Conservation (phyloP, 192 early-diverging fungal species). For the Mortierella alpina region DNA sequence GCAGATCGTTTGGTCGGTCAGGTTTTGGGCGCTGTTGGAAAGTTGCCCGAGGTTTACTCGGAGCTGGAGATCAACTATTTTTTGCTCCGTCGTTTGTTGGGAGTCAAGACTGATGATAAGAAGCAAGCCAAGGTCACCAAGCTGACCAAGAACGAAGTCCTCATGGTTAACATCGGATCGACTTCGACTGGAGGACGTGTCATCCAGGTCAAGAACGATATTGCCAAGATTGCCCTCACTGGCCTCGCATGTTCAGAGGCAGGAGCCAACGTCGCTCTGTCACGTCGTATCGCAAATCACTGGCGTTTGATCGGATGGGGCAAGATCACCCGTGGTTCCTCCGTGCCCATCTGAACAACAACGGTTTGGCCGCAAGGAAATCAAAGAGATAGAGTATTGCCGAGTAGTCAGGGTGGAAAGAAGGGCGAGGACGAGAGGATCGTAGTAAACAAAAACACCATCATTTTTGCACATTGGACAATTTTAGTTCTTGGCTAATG, state of each 20-base stretch:
- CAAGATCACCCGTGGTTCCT: conserved; percentile 87
- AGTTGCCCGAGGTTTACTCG: conserved; percentile 91
- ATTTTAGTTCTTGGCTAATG: conserved; percentile 57
- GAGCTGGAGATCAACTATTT: conserved; percentile 98
- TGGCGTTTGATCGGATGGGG: conserved; percentile 99
- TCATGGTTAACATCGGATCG: conserved; percentile 97
- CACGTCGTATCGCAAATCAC: conserved; percentile 95
- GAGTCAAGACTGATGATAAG: conserved; percentile 97
- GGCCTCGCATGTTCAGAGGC: conserved; percentile 95
- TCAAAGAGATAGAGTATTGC: conserved; percentile 1
- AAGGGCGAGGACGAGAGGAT: background rate
- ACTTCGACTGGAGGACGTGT: conserved; percentile 95
- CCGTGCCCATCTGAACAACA: conserved; percentile 60
- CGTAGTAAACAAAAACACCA: background rate
- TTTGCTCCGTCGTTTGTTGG: conserved; percentile 93
- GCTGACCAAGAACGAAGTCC: conserved; percentile 90
- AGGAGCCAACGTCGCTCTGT: conserved; percentile 95
- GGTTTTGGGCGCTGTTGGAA: conserved; percentile 92
- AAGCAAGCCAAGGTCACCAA: conserved; percentile 97
- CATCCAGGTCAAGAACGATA: conserved; percentile 90
- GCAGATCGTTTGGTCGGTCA: conserved; percentile 97
- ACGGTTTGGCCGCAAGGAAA: too few relatives aligned
- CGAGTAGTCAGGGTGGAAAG: background rate
- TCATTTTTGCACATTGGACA: background rate
- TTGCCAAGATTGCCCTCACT: conserved; percentile 93